phyloP scores from a whole-genome alignment of 176 grass and related monocot genomes.

The Cocos nucifera region DNA sequence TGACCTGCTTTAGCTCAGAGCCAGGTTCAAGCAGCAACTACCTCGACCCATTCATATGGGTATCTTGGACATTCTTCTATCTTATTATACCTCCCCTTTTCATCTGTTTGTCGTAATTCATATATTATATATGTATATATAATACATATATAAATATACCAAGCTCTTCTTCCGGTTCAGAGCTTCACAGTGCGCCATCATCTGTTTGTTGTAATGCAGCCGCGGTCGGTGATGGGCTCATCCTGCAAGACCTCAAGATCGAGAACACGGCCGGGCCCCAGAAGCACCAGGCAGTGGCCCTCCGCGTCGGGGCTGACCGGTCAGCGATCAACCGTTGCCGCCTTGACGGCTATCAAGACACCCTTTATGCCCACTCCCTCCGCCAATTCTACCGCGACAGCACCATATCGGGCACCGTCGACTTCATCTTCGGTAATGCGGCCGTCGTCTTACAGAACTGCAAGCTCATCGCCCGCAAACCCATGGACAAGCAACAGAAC shows the following conservation, averaged over 20 bases:
- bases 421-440: conserved; percentile 63
- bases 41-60: too few species aligned
- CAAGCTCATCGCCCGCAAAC: conserved; percentile 34
- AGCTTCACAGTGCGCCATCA: too few species aligned
- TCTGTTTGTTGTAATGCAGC: conserved; percentile 18
- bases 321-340: conserved; percentile 41
- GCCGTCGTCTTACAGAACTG: conserved; percentile 38
- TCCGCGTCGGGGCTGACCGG: conserved; percentile 51
- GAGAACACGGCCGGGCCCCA: conserved; percentile 41
- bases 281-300: conserved; percentile 56
- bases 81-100: too few species aligned
- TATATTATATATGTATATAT: too few species aligned
- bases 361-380: conserved; percentile 42
- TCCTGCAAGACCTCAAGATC: conserved; percentile 40
- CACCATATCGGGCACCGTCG: conserved; percentile 48
- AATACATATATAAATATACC: too few species aligned
- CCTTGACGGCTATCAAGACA: conserved; percentile 33
- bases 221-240: conserved; percentile 37
- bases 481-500: conserved; percentile 35
- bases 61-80: too few species aligned
- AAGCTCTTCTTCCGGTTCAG: too few species aligned
- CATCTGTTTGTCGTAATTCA: too few species aligned
- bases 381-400: conserved; percentile 47
- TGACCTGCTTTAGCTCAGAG: too few species aligned
- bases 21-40: too few species aligned